A percentile compares a stretch with the other conserved stretches of the same genome.
These are phyloP conservation scores for Eustoma russellianum DNA, from an alignment of 257 asterid species.

Conservation along the genomic window DNA sequence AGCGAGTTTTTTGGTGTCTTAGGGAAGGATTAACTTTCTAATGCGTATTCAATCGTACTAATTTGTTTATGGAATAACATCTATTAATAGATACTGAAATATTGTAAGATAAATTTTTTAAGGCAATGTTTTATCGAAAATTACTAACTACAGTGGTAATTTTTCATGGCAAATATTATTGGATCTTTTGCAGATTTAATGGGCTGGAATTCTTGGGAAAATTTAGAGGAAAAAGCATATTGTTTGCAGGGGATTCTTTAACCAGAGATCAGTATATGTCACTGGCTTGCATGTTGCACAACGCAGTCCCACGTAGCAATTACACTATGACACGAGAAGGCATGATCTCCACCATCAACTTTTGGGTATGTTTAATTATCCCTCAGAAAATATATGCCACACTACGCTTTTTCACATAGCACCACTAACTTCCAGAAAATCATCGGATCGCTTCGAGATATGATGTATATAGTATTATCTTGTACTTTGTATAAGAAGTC, in stretches of 20 bases:
- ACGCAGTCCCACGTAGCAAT: slow-evolving; percentile 10
- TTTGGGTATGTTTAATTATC: neutral
- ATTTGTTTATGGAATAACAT: too few relatives aligned
- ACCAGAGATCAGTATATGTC: slow-evolving; percentile 30
- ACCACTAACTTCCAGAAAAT: neutral
- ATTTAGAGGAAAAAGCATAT: slow-evolving; percentile 25
- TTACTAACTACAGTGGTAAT: too few relatives aligned
- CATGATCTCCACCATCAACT: neutral
- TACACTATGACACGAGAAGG: slow-evolving; percentile 19
- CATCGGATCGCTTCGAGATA: too few relatives aligned
- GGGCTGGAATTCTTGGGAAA: slow-evolving; percentile 20
- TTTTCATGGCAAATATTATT: too few relatives aligned
- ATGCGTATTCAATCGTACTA: too few relatives aligned
- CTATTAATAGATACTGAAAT: too few relatives aligned
- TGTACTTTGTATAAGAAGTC: too few relatives aligned
- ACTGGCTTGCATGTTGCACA: slow-evolving; percentile 23
- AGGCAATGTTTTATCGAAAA: too few relatives aligned
- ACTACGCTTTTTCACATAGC: neutral
- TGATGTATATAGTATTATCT: too few relatives aligned
- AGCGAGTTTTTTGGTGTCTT: too few relatives aligned
- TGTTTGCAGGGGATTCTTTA: slow-evolving; percentile 29
- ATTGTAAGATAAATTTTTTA: too few relatives aligned
- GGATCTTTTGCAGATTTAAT: slow-evolving; percentile 17
- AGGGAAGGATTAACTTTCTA: too few relatives aligned
- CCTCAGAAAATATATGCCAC: neutral